Base-by-base conservation (phyloP, 2,329 filamentous ascomycete genomes). In the Diaporthe citriasiana region DNA sequence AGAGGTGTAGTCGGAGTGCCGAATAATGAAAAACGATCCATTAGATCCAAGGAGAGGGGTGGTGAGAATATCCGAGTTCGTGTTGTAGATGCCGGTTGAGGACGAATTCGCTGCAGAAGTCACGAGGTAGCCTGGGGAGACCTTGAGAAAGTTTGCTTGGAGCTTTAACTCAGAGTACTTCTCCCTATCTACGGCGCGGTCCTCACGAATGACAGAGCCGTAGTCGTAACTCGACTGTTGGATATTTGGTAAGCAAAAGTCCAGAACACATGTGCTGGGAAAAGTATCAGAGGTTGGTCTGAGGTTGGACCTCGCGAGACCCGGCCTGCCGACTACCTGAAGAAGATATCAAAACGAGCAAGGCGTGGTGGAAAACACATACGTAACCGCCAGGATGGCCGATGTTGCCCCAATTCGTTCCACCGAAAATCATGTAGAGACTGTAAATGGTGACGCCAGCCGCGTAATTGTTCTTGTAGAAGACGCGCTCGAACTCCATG, bases 381-480 rank as follows among this genome's bases (percentile, higher is more conserved):
- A 65, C 59, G 12, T 92, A 92, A 2, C 88, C 91, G 15, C 90
- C 91, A 10, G 92, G 88, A 77, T 94, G 91, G 0, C 93, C 93
- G 5, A 94, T 82, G 76, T 95, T 95, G 0, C 94, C 94, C 94
- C 94, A 96, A 80, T 96, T 97, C 0, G 94, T 95, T 6, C 94
- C 94, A 19, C 94, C 50, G 35, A 38, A 63, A 0, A 75, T 33
- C 94, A 95, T 95, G 80, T 95, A 95, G 0, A 95, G 79, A 77
- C 92, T 95, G 73, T 94, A 85, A 10, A 96, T 89, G 0, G 89
- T 91, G 4, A 92, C 88, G 0, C 91, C 92, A 19, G 92, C 89
- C 47, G 90, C 90, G 68, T 92, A 89, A 71, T 92, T 87, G 78
- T 95, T 94, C 86, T 95, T 96, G 82, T 95, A 94, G 79, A 95